A percentile compares a stretch with the other conserved stretches of the same genome.
phyloP scores from a whole-genome alignment of 2,329 filamentous ascomycete genomes.

The Pseudogymnoascus sp. region DNA sequence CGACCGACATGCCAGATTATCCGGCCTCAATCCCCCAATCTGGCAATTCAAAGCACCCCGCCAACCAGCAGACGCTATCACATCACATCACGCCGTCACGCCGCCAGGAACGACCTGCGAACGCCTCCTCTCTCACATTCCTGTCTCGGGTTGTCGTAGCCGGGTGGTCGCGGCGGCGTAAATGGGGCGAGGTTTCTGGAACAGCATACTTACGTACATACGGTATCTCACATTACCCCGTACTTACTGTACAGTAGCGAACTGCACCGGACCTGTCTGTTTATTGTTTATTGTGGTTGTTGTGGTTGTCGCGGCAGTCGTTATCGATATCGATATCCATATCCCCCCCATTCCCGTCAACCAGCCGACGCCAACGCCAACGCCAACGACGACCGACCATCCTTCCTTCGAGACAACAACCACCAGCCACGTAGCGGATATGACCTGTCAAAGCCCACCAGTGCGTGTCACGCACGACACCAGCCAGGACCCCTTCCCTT shows the following conservation, averaged over 20 bases:
- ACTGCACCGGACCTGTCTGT: background rate
- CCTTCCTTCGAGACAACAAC: background rate
- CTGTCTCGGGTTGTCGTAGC: background rate
- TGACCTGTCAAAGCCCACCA: slow-evolving; percentile 5
- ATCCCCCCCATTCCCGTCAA: background rate
- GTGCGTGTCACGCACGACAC: slow-evolving; percentile 6
- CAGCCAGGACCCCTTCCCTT: background rate
- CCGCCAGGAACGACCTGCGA: background rate
- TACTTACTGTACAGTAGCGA: background rate
- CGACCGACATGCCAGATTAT: too few species aligned
- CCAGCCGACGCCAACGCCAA: background rate
- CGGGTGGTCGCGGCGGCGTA: background rate
- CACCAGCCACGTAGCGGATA: background rate
- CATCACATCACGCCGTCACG: too few species aligned
- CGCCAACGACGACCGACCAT: too few species aligned
- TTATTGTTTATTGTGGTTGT: background rate
- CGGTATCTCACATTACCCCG: background rate
- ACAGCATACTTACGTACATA: too few species aligned
- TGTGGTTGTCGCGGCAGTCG: background rate
- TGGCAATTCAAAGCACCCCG: background rate
- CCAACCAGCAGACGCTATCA: background rate
- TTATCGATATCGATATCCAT: too few species aligned
- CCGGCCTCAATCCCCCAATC: background rate
- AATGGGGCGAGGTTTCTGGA: too few species aligned
- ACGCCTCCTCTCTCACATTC: background rate